These are phyloP conservation scores for Anisodus tanguticus DNA, from an alignment of 257 asterid species.

Conservation along the genomic window DNA sequence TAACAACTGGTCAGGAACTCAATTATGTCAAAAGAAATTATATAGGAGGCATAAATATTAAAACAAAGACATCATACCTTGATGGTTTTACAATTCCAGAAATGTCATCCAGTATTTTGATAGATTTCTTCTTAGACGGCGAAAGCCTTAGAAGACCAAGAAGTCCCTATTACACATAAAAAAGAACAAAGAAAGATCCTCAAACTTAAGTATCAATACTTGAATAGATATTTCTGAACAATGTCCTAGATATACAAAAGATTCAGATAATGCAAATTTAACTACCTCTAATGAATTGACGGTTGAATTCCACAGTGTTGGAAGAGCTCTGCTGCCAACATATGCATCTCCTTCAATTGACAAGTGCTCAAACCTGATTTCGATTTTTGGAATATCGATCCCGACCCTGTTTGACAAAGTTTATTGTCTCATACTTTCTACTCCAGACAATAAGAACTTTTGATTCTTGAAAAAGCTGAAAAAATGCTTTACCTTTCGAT, in stretches of 20 bases:
- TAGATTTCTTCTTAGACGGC: conserved; percentile 64
- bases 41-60: conserved; percentile 6
- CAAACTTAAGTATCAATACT: conserved; percentile 12
- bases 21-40: conserved; percentile 24
- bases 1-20: conserved; percentile 40
- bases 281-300: conserved; percentile 67
- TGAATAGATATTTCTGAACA: conserved; percentile 5
- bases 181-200: not conserved
- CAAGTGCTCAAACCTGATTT: conserved; percentile 65
- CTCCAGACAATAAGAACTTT: not conserved
- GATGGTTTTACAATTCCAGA: conserved; percentile 85
- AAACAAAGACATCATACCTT: conserved; percentile 53
- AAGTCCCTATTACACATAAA: conserved; percentile 49
- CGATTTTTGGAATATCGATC: conserved; percentile 61
- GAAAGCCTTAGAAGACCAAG: conserved; percentile 57
- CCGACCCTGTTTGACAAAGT: conserved; percentile 55
- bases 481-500: conserved; percentile 54
- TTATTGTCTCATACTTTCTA: not conserved
- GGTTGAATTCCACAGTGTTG: conserved; percentile 70
- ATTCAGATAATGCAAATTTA: conserved; percentile 4
- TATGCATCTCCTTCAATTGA: conserved; percentile 77
- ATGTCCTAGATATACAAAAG: not conserved
- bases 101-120: conserved; percentile 73
- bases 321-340: conserved; percentile 79
- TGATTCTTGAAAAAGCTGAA: not conserved